These are phyloP conservation scores for Endocalyx cinctus DNA, from an alignment of 2,329 filamentous ascomycete genomes.

Conservation along the genomic window DNA sequence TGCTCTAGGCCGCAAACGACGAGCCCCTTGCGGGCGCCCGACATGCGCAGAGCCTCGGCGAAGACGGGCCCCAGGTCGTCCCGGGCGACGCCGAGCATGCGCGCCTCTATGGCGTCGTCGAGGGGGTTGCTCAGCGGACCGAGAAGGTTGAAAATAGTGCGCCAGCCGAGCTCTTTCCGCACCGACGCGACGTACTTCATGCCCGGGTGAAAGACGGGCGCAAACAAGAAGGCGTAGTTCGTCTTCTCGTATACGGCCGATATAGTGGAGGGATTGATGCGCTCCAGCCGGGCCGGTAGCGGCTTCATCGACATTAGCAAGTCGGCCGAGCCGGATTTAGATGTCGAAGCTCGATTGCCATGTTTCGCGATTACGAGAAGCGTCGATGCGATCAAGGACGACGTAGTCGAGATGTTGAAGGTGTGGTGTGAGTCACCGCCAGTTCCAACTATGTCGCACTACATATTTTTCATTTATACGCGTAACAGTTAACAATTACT, in stretches of 20 bases:
- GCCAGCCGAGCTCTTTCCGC: conserved; percentile 82
- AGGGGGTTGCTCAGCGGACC: conserved; percentile 90
- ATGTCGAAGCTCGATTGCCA: conserved; percentile 92
- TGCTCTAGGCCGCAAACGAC: conserved; percentile 93
- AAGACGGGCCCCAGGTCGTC: conserved; percentile 85
- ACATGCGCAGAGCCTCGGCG: conserved; percentile 73
- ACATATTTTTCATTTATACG: conserved; percentile 3
- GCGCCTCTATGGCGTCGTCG: conserved; percentile 77
- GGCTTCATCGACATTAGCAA: conserved; percentile 74
- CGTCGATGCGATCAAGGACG: conserved; percentile 85
- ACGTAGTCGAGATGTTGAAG: conserved; percentile 95
- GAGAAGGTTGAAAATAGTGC: conserved; percentile 96
- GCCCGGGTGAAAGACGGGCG: conserved; percentile 91
- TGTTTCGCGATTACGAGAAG: conserved; percentile 88
- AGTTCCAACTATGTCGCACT: conserved; percentile 93
- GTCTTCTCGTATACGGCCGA: conserved; percentile 67
- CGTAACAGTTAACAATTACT: not conserved
- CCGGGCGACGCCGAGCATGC: conserved; percentile 89
- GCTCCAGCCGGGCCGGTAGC: conserved; percentile 66
- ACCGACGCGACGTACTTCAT: conserved; percentile 87
- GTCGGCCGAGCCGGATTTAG: conserved; percentile 92
- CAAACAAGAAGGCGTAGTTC: conserved; percentile 95
- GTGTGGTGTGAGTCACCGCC: conserved; percentile 96
- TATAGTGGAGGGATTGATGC: conserved; percentile 69
- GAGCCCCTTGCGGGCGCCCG: conserved; percentile 76